phyloP scores from a whole-genome alignment of 108 stramenopile genomes.

The Cyclostephanos tholiformis region DNA sequence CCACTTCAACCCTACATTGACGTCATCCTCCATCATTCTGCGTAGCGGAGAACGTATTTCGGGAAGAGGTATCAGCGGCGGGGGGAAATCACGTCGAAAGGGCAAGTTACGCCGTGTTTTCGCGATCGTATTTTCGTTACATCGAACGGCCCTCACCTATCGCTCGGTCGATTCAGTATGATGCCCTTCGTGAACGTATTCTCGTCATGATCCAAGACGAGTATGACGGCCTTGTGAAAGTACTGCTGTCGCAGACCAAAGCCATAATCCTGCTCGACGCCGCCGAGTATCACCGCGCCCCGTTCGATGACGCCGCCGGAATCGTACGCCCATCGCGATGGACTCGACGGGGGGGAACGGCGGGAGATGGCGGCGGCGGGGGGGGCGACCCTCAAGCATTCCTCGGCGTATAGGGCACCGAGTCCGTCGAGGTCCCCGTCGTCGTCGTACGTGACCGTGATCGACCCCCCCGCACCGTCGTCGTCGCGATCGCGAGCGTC shows the following conservation, averaged over 20 bases:
- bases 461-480: constrained; percentile 4
- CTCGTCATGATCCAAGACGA: constrained; percentile 63
- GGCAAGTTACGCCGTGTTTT: too few species aligned
- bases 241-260: constrained; percentile 84
- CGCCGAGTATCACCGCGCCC: constrained; percentile 80
- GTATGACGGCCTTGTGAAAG: constrained; percentile 70
- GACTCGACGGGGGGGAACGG: constrained; percentile 60
- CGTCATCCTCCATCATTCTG: constrained; percentile 38
- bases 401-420: constrained; percentile 58
- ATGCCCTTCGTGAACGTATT: constrained; percentile 64
- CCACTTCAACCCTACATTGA: constrained; percentile 45
- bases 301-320: constrained; percentile 74
- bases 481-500: too few species aligned
- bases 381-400: constrained; percentile 8
- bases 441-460: constrained; percentile 29
- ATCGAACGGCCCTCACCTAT: neutral
- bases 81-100: too few species aligned
- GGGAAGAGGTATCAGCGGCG: neutral
- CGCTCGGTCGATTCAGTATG: constrained; percentile 59
- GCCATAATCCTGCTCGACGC: constrained; percentile 76
- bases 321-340: constrained; percentile 85
- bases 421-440: constrained; percentile 71
- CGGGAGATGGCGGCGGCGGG: constrained; percentile 55
- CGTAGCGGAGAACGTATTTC: too few species aligned
- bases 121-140: too few species aligned